Evolutionary conservation across 1,139 yeast species (phyloP).

Genomic region (Yamadazyma diddensiae): DNA sequence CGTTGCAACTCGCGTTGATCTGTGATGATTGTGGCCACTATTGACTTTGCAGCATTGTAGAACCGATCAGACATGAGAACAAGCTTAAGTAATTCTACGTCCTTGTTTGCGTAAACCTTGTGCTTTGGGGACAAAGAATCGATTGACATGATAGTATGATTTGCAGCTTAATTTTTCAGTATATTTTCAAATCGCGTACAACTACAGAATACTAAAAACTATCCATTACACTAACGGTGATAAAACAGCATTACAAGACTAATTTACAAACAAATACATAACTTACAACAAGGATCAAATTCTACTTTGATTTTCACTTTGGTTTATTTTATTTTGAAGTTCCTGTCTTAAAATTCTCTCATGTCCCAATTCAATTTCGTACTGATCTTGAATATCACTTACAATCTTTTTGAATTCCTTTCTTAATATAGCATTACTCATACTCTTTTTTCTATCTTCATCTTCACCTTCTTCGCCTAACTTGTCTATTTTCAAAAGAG

Average conservation of each 20-base stretch:
- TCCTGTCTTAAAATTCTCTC: slow-evolving; percentile 35
- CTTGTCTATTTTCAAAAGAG: slow-evolving; percentile 47
- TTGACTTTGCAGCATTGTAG: slow-evolving; percentile 23
- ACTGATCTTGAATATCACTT: slow-evolving; percentile 58
- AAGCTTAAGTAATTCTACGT: slow-evolving; percentile 9
- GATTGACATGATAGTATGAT: too few species aligned
- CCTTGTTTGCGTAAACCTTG: neutral
- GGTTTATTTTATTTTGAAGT: slow-evolving; percentile 7
- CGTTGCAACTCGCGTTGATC: slow-evolving; percentile 14
- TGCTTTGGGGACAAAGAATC: too few species aligned
- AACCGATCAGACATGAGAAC: slow-evolving; percentile 22
- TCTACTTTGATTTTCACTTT: neutral
- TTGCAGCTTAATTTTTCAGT: too few species aligned
- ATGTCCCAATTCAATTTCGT: slow-evolving; percentile 55
- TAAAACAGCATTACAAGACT: slow-evolving; percentile 1
- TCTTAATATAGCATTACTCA: slow-evolving; percentile 51
- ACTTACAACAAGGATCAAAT: neutral
- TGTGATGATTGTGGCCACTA: slow-evolving; percentile 14
- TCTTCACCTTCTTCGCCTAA: slow-evolving; percentile 33
- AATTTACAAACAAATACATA: slow-evolving; percentile 4
- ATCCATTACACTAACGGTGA: neutral
- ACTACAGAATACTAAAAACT: neutral
- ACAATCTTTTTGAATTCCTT: slow-evolving; percentile 72
- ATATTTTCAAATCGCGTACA: too few species aligned
- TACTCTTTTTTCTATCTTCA: slow-evolving; percentile 19